These are phyloP conservation scores for Nannochloris sp. DNA, from an alignment of 139 green algal species.

Conservation along the genomic window DNA sequence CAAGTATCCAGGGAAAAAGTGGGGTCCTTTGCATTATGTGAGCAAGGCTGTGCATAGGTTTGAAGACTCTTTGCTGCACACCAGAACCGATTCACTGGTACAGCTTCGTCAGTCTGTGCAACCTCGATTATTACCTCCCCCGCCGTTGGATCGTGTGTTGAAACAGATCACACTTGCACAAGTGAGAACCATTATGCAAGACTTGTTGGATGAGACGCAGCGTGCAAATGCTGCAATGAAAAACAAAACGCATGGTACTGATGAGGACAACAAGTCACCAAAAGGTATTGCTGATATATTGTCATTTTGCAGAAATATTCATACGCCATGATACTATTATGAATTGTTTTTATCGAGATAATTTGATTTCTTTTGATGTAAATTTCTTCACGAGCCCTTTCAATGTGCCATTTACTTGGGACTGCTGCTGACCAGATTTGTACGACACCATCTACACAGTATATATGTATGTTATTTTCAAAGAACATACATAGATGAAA, in stretches of 20 bases:
- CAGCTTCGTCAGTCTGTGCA: constrained; percentile 45
- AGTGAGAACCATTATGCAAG: constrained; percentile 32
- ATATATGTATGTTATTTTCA: not conserved
- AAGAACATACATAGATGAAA: not conserved
- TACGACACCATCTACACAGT: not conserved
- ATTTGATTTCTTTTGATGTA: constrained; percentile 3
- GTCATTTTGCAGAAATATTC: constrained; percentile 1
- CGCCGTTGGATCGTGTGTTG: constrained; percentile 33
- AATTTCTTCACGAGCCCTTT: constrained; percentile 1
- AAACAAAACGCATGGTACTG: not conserved
- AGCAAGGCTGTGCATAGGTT: constrained; percentile 12
- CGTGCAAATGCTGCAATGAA: constrained; percentile 16
- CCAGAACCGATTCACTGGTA: constrained; percentile 26
- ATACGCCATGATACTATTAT: not conserved
- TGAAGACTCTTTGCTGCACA: not conserved
- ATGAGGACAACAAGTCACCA: not conserved
- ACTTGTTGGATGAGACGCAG: constrained; percentile 35
- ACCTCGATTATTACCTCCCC: constrained; percentile 32
- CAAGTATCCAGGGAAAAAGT: constrained; percentile 6
- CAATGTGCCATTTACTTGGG: not conserved
- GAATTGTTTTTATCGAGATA: not conserved
- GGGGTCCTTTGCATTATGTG: constrained; percentile 2
- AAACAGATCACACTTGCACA: constrained; percentile 37
- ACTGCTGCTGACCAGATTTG: no score
- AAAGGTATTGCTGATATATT: not conserved